These are phyloP conservation scores for Penicillium egyptiacum DNA, from an alignment of 495 filamentous ascomycete genomes.

Conservation along the genomic window DNA sequence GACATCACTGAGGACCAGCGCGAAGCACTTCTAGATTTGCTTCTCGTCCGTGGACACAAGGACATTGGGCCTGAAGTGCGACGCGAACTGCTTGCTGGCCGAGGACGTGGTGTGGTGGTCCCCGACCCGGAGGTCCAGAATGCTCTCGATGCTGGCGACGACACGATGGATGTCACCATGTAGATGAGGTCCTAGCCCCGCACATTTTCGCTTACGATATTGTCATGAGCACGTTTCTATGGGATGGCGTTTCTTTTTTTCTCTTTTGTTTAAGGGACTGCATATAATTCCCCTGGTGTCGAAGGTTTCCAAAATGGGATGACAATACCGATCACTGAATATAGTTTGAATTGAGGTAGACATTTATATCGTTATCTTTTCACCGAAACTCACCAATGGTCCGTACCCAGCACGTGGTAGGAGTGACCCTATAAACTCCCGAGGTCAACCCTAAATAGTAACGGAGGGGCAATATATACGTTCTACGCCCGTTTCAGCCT, in stretches of 20 bases:
- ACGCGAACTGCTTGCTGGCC: conserved; percentile 84
- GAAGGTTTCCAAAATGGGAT: conserved; percentile 18
- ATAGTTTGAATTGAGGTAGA: conserved; percentile 4
- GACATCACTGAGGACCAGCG: conserved; percentile 91
- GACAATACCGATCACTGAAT: conserved; percentile 1
- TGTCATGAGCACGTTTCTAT: conserved; percentile 38
- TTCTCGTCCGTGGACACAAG: conserved; percentile 84
- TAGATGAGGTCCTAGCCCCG: conserved; percentile 36
- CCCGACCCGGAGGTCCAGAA: conserved; percentile 58
- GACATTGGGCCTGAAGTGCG: conserved; percentile 88
- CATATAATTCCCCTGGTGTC: conserved; percentile 37
- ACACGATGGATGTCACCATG: conserved; percentile 72
- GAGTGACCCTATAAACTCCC: conserved; percentile 2
- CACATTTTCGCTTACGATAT: conserved; percentile 32
- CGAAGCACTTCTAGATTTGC: conserved; percentile 84
- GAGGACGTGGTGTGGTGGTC: conserved; percentile 76
- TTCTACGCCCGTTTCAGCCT: neutral
- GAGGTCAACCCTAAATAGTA: neutral
- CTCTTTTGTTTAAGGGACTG: conserved; percentile 22
- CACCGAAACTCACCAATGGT: neutral
- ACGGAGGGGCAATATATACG: neutral
- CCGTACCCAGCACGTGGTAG: neutral
- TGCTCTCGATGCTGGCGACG: conserved; percentile 68
- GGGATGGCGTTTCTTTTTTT: conserved; percentile 34
- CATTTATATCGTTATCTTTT: conserved; percentile 1